phyloP scores from a whole-genome alignment of 169 alveolate genomes.

The Plasmodium vinckei region DNA sequence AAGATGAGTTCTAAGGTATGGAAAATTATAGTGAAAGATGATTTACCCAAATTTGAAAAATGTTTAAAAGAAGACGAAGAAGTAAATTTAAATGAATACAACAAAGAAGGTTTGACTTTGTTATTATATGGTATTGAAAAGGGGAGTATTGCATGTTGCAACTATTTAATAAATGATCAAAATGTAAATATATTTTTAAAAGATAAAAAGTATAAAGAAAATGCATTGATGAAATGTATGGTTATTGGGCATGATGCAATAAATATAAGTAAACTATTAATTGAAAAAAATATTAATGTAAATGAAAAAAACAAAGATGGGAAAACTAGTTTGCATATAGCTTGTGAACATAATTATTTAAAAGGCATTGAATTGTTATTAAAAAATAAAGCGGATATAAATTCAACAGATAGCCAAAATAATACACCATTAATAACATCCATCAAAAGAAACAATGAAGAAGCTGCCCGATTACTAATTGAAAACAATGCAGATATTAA shows the following conservation, averaged over 20 bases:
- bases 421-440: constrained; percentile 72
- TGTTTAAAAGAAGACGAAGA: constrained; percentile 8
- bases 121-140: constrained; percentile 60
- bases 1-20: constrained; percentile 60
- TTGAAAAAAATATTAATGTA: constrained; percentile 44
- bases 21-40: constrained; percentile 66
- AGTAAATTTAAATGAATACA: constrained; percentile 33
- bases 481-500: constrained; percentile 71
- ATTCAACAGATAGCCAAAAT: constrained; percentile 32
- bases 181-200: constrained; percentile 61
- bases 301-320: constrained; percentile 71
- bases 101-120: constrained; percentile 61
- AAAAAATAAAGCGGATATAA: constrained; percentile 70
- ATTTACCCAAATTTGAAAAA: constrained; percentile 58
- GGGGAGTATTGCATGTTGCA: constrained; percentile 54
- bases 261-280: constrained; percentile 51
- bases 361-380: constrained; percentile 72
- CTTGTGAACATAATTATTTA: constrained; percentile 69
- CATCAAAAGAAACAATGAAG: constrained; percentile 69
- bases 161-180: constrained; percentile 37
- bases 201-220: constrained; percentile 66
- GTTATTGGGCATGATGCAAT: constrained; percentile 49
- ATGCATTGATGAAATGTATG: constrained; percentile 76
- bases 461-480: constrained; percentile 56
- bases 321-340: constrained; percentile 73